Base-by-base conservation (phyloP, 2,329 filamentous ascomycete species). In the Botrytis medusae region DNA sequence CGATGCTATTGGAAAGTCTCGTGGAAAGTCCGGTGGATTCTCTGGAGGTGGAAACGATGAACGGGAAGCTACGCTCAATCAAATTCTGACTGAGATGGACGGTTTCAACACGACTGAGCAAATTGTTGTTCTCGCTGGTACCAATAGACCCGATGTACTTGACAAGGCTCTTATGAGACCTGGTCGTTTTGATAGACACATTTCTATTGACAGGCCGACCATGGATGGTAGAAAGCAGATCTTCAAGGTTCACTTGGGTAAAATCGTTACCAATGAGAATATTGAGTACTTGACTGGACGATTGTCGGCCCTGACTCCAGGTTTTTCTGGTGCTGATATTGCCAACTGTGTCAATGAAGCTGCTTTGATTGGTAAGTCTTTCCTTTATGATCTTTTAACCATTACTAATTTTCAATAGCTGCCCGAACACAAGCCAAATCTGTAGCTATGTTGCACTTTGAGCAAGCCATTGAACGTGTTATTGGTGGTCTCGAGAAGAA, bases 1-100 rank as follows among this genome's bases (percentile, higher is more conserved):
- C 79, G 96, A 99, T 82, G 96, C 96, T 73, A 98, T 99, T 79
- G 96, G 96, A 78, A 94, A 95, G 81, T 93, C 95, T 72, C 90
- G 96, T 84, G 87, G 91, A 34, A 97, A 97, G 81, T 89, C 91
- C 51, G 92, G 91, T 76, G 84, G 85, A 20, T 93, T 93, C 74
- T 92, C 92, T 57, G 71, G 70, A 29, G 95, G 95, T 76, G 96
- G 96, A 75, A 98, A 98, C 80, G 96, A 99, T 81, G 96, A 99
- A 85, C 92, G 96, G 75, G 96, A 99, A 84, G 93, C 93, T 65
- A 99, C 96, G 0, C 90, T 99, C 42, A 99, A 99, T 84, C 96
- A 99, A 84, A 98, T 99, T 75, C 86, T 99, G 71, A 99, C 96
- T 0, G 96, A 99, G 83, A 99, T 99, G 96, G 96, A 99, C 82